Evolutionary conservation across 1,284 basidiomycete genomes (phyloP), one percentile per base, ranked within the genome.

Genomic region (Puccinia novopanici): DNA sequence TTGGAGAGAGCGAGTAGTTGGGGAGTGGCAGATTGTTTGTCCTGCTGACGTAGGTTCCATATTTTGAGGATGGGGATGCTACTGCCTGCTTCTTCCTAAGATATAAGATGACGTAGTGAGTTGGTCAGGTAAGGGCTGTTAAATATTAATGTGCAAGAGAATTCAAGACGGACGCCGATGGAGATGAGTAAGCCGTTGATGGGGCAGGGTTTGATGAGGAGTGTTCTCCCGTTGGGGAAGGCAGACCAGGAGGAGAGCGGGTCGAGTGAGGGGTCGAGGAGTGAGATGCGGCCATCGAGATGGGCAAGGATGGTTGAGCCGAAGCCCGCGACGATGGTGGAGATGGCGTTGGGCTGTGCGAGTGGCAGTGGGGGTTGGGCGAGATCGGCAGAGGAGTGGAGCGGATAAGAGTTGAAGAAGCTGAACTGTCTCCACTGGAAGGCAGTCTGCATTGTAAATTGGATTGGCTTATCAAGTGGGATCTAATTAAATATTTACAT

Each of bases 141-240:
- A n/a, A n/a, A n/a, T n/a, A n/a, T n/a, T n/a, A n/a, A n/a, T n/a
- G n/a, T n/a, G n/a, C n/a, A 34, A 54, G 74, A 37, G 10, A 59
- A 75, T 82, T 27, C 78, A 68, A 73, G 75, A 88, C 91, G 80
- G 84, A 94, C 93, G 40, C 94, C 95, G 34, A 97, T 88, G 0
- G 92, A 93, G 12, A 97, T 88, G 24, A 97, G 87, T 63, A 94
- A 87, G 0, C 92, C 92, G 81, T 90, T 90, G 65, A 89, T 89
- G 86, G 94, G 93, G 0, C 89, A 88, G 89, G 95, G 92, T 84
- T 93, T 92, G n/a, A 91, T 92, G n/a, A 92, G 91, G 61, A 91
- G 87, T 63, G 92, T 92, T 22, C 82, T 22, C 17, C 83, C 83
- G 22, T 80, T 77, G 42, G 81, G 75, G 59, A 84, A 84, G 6